Percentiles rank a stretch among this genome's conserved stretches.
Evolutionary conservation across 73 alveolate species (phyloP).

Genomic region (Paramecium sonneborni): DNA sequence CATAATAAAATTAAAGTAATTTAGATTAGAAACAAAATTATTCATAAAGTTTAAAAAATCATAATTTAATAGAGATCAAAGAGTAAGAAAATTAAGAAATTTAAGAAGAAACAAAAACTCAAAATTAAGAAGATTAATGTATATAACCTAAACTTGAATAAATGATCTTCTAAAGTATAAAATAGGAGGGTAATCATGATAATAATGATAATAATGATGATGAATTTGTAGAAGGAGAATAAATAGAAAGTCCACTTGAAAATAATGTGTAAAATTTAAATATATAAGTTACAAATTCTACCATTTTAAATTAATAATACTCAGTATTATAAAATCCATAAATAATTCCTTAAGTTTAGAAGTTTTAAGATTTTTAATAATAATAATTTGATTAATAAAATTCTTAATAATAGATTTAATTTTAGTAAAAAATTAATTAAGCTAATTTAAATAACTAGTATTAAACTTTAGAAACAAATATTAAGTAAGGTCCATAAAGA

Average conservation of each 20-base stretch:
- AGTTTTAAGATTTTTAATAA: neutral
- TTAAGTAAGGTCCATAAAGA: neutral
- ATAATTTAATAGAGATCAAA: neutral
- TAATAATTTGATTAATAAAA: neutral
- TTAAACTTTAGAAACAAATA: neutral
- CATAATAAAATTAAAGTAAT: neutral
- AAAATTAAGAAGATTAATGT: neutral
- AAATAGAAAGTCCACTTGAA: neutral
- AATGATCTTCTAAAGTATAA: neutral
- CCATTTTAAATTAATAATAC: neutral
- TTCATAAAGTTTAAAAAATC: neutral
- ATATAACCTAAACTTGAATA: neutral
- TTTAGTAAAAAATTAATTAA: neutral
- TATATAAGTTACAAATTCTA: neutral
- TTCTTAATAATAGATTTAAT: neutral
- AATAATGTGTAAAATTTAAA: neutral
- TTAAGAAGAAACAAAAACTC: neutral
- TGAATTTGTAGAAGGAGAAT: slow-evolving; percentile 12
- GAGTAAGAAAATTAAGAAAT: neutral
- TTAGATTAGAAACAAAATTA: too few relatives aligned
- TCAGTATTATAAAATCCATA: neutral
- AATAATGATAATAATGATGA: neutral
- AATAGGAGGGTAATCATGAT: neutral
- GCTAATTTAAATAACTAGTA: neutral
- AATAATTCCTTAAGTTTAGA: neutral